phyloP scores from a whole-genome alignment of 306 rosid species.

The Hylodesmum podocarpum region DNA sequence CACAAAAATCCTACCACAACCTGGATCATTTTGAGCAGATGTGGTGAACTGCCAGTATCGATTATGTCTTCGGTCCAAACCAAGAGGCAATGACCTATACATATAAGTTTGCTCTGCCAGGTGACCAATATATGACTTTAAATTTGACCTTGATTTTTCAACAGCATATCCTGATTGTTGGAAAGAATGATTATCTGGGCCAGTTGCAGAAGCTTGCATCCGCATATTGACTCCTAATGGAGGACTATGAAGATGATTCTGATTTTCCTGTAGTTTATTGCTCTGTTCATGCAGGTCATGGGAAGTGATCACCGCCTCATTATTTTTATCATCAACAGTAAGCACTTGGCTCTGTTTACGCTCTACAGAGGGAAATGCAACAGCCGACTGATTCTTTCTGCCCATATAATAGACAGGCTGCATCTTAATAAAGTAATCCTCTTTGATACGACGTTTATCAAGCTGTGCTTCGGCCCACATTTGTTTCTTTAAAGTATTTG shows the following conservation, averaged over 20 bases:
- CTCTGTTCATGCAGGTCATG: slow-evolving; percentile 38
- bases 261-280: slow-evolving; percentile 34
- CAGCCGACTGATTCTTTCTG: slow-evolving; percentile 46
- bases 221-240: slow-evolving; percentile 47
- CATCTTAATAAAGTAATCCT: slow-evolving; percentile 47
- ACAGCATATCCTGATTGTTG: slow-evolving; percentile 50
- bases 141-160: slow-evolving; percentile 58
- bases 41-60: slow-evolving; percentile 75
- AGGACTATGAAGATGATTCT: slow-evolving; percentile 31
- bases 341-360: slow-evolving; percentile 41
- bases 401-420: slow-evolving; percentile 28
- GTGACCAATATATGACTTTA: slow-evolving; percentile 63
- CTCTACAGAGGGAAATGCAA: slow-evolving; percentile 33
- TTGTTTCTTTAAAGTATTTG: slow-evolving; percentile 74
- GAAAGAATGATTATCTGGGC: slow-evolving; percentile 39
- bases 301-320: slow-evolving; percentile 30
- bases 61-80: slow-evolving; percentile 75
- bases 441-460: slow-evolving; percentile 68
- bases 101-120: slow-evolving; percentile 68
- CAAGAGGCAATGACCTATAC: slow-evolving; percentile 72
- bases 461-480: slow-evolving; percentile 73
- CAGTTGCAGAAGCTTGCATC: slow-evolving; percentile 46
- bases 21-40: slow-evolving; percentile 71
- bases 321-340: slow-evolving; percentile 32
- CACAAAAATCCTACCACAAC: slow-evolving; percentile 81